Evolutionary conservation across 2,329 filamentous ascomycete genomes (phyloP).

Genomic region (Clarireedia hainanense): DNA sequence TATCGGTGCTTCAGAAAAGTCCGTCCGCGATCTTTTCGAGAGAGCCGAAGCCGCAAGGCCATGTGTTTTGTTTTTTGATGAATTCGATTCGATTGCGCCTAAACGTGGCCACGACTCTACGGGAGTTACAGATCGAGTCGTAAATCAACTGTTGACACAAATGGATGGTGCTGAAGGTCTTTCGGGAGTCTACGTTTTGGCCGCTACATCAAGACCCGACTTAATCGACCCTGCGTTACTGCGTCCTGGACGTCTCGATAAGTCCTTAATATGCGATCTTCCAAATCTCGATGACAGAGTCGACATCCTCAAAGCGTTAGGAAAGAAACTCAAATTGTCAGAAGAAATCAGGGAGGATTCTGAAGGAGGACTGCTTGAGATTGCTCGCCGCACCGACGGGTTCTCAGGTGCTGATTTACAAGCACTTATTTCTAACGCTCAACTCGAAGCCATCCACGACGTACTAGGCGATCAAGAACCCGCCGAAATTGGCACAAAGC

Average conservation of each 20-base stretch:
- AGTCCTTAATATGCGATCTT: conserved; percentile 86
- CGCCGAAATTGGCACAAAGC: conserved; percentile 25
- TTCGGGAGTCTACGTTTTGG: conserved; percentile 90
- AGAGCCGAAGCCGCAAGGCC: conserved; percentile 83
- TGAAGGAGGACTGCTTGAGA: conserved; percentile 37
- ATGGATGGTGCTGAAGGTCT: conserved; percentile 98
- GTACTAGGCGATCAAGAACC: conserved; percentile 60
- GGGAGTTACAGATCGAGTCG: conserved; percentile 95
- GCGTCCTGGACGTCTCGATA: conserved; percentile 86
- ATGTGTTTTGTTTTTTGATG: conserved; percentile 95
- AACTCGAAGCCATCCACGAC: conserved; percentile 94
- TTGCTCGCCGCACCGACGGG: conserved; percentile 75
- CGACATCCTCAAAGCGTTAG: conserved; percentile 83
- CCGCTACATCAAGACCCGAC: conserved; percentile 87
- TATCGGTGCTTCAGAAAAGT: conserved; percentile 95
- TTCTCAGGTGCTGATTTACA: conserved; percentile 94
- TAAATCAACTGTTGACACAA: conserved; percentile 95
- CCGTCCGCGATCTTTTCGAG: conserved; percentile 89
- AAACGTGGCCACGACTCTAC: conserved; percentile 96
- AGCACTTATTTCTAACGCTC: conserved; percentile 90
- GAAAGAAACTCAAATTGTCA: conserved; percentile 68
- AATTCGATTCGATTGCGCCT: conserved; percentile 95
- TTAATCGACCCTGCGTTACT: conserved; percentile 91
- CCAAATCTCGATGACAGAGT: conserved; percentile 71
- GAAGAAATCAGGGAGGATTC: conserved; percentile 43